Conservation (phyloP, 257 asterid genomes). For the Solanum pennellii region DNA sequence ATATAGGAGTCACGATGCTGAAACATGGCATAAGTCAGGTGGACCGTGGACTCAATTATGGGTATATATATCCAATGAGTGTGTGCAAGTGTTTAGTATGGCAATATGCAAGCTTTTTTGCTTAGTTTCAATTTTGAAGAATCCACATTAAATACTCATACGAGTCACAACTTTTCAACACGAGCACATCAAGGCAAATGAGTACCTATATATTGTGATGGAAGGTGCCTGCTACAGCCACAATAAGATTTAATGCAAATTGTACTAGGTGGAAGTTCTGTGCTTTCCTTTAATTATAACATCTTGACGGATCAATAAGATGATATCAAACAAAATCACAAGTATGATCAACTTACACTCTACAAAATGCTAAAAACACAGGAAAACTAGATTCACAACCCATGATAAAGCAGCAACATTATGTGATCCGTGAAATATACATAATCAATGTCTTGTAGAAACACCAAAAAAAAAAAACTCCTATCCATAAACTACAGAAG, state of each 20-base stretch:
- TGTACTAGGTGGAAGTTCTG: background rate
- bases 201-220: background rate
- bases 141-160: background rate
- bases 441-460: background rate
- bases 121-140: background rate
- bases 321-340: background rate
- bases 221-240: background rate
- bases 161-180: background rate
- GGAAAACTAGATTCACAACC: background rate
- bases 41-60: background rate
- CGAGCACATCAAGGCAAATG: background rate
- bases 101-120: background rate
- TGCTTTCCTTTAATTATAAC: background rate
- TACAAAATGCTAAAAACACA: background rate
- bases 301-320: too few species aligned
- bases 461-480: background rate
- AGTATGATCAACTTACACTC: background rate
- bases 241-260: background rate
- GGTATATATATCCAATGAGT: background rate
- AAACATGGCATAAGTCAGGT: background rate
- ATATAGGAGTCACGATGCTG: background rate
- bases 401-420: background rate
- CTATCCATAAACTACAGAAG: background rate
- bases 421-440: background rate
- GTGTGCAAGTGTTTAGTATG: background rate